phyloP scores from a whole-genome alignment of 2,329 filamentous ascomycete species.

The Ophioceras dolichostomum region DNA sequence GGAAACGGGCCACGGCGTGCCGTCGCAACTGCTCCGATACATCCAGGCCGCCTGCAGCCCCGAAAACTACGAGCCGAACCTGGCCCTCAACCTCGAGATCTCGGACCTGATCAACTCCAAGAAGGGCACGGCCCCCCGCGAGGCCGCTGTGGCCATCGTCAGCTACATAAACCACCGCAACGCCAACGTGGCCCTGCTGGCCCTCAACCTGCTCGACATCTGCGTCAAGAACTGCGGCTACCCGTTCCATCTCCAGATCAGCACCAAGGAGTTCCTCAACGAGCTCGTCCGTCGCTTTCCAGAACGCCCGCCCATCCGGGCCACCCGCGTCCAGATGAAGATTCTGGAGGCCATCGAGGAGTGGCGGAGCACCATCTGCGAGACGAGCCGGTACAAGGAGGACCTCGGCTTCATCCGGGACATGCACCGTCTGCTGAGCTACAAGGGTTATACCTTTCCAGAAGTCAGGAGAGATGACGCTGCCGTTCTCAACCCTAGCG shows the following conservation, averaged over 20 bases:
- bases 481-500: conserved; percentile 89
- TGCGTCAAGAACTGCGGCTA: conserved; percentile 99
- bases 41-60: conserved; percentile 95
- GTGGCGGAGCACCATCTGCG: conserved; percentile 96
- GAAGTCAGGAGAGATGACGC: conserved; percentile 89
- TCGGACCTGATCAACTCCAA: conserved; percentile 93
- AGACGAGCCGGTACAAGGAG: conserved; percentile 94
- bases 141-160: conserved; percentile 87
- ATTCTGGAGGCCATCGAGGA: conserved; percentile 96
- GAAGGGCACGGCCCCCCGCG: conserved; percentile 89
- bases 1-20: conserved; percentile 63
- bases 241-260: conserved; percentile 95
- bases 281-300: conserved; percentile 94
- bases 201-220: conserved; percentile 87
- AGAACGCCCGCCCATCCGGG: conserved; percentile 76
- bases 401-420: conserved; percentile 92
- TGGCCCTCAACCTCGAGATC: conserved; percentile 93
- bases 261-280: conserved; percentile 97
- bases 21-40: conserved; percentile 85
- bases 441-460: conserved; percentile 95
- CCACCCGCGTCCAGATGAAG: conserved; percentile 77
- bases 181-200: conserved; percentile 83
- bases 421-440: conserved; percentile 91
- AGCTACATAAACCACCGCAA: conserved; percentile 95
- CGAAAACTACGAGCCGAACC: conserved; percentile 95